Evolutionary conservation across 1,139 yeast genomes (phyloP).

Genomic region (Sugiyamaella neomexicana): DNA sequence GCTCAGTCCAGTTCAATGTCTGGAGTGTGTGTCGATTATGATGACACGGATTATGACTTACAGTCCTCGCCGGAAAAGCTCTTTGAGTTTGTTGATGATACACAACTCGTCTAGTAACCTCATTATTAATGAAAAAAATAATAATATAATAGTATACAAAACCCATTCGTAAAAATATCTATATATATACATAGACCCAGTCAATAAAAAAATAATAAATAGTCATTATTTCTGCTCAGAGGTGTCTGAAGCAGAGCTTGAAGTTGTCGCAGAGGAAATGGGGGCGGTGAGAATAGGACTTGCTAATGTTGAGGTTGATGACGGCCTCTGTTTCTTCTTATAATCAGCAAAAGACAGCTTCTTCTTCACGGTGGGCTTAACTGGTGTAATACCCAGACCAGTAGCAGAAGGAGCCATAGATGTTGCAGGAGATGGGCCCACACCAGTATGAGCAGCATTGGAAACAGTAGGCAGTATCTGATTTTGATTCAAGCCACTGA

Average conservation of each 20-base stretch:
- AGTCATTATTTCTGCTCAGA: slow-evolving; percentile 8
- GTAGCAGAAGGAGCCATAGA: slow-evolving; percentile 11
- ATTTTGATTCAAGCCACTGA: background rate
- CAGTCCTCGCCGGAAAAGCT: background rate
- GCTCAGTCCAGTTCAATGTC: background rate
- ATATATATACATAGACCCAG: slow-evolving; percentile 14
- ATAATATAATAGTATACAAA: slow-evolving; percentile 6
- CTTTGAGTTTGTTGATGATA: background rate
- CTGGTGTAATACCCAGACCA: slow-evolving; percentile 1
- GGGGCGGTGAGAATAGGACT: background rate
- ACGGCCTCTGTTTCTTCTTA: slow-evolving; percentile 56
- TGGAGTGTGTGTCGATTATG: background rate
- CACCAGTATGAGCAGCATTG: background rate
- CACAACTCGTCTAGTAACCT: background rate
- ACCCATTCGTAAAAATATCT: background rate
- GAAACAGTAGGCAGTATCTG: background rate
- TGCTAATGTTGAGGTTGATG: background rate
- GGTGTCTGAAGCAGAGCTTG: background rate
- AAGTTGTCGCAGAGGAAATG: background rate
- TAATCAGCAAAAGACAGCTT: slow-evolving; percentile 83
- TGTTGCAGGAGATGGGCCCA: slow-evolving; percentile 9
- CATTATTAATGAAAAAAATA: background rate
- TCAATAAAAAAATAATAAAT: slow-evolving; percentile 10
- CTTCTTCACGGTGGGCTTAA: slow-evolving; percentile 47
- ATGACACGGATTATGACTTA: background rate